phyloP scores from a whole-genome alignment of 345 rosid species.

The Theobroma cacao region DNA sequence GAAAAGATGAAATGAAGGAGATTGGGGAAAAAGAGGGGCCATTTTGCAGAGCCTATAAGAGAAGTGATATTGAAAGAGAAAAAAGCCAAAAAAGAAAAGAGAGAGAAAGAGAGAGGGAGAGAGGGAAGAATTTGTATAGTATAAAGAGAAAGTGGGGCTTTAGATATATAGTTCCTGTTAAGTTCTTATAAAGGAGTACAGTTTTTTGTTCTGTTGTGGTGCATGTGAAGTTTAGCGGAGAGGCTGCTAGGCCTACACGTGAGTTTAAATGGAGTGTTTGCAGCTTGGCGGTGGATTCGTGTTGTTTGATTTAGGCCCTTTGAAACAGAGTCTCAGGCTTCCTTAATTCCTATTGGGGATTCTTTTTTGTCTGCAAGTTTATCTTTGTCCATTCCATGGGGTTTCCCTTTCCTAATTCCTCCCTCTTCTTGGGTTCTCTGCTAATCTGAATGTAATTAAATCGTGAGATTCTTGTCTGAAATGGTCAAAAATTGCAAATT shows the following conservation, averaged over 20 bases:
- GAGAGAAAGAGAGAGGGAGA: neutral
- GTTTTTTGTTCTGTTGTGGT: neutral
- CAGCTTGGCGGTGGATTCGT: conserved; percentile 1
- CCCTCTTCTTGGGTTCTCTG: neutral
- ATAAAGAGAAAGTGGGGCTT: neutral
- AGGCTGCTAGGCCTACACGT: neutral
- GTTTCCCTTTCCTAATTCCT: neutral
- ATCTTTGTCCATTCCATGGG: neutral
- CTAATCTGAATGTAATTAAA: neutral
- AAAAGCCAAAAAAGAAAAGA: neutral
- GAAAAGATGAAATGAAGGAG: neutral
- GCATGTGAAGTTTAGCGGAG: conserved; percentile 4
- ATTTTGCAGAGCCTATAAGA: conserved; percentile 15
- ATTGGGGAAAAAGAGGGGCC: conserved; percentile 9
- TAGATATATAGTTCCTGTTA: neutral
- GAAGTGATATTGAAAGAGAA: neutral
- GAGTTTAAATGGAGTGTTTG: neutral
- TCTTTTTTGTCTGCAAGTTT: neutral
- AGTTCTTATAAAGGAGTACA: neutral
- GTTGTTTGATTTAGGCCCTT: conserved; percentile 2
- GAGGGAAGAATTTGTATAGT: neutral
- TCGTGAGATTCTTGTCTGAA: neutral
- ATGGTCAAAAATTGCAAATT: neutral
- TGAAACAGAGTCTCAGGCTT: neutral
- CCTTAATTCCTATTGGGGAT: neutral